Percentiles rank a stretch among this genome's conserved stretches.
Evolutionary conservation across 306 rosid species (phyloP).

Genomic region (Macrotyloma uniflorum): DNA sequence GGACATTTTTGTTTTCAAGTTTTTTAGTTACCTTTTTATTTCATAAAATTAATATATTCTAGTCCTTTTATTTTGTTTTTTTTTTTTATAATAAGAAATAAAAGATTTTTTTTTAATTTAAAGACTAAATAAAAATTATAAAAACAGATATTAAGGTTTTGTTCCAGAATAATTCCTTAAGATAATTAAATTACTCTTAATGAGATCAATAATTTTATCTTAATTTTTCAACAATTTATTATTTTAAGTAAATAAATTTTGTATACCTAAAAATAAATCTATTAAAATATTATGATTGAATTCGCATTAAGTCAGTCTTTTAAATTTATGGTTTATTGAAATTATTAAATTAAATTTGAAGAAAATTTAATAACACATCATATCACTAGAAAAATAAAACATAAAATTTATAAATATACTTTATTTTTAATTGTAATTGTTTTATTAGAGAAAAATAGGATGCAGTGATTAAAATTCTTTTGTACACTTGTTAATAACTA

Average conservation of each 20-base stretch:
- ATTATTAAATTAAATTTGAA: neutral
- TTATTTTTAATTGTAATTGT: no score
- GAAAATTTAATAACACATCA: neutral
- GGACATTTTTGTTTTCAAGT: neutral
- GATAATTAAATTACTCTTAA: neutral
- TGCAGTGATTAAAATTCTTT: no score
- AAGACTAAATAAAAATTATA: neutral
- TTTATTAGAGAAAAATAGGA: no score
- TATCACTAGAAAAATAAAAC: neutral
- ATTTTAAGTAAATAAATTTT: neutral
- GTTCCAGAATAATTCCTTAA: neutral
- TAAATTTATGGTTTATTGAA: neutral
- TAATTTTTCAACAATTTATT: neutral
- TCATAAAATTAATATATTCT: neutral
- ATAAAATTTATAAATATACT: no score
- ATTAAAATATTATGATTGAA: no score
- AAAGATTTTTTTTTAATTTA: neutral
- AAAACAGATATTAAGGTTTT: neutral
- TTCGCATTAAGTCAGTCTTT: neutral
- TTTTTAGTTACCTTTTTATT: neutral
- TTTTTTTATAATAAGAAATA: neutral
- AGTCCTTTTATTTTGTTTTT: neutral
- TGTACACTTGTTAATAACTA: no score
- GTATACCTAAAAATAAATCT: neutral
- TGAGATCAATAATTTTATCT: neutral